Conservation (phyloP, 2,329 filamentous ascomycete species). For the Pseudogymnoascus sp. region DNA sequence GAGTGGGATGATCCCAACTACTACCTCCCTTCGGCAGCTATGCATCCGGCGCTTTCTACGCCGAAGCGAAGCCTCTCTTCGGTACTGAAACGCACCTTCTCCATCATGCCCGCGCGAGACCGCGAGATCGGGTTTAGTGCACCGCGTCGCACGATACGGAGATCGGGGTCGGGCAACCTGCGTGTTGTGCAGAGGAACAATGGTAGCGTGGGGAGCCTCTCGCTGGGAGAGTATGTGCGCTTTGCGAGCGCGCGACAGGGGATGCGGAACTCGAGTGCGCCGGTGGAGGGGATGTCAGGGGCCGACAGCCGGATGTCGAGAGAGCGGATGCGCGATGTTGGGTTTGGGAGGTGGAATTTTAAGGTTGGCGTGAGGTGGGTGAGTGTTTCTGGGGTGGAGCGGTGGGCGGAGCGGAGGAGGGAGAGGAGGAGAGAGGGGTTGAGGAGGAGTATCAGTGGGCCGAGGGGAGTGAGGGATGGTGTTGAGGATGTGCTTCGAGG, state of each 20-base stretch:
- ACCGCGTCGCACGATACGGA: slow-evolving; percentile 47
- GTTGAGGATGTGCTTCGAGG: slow-evolving; percentile 25
- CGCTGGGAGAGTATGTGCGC: slow-evolving; percentile 13
- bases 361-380: slow-evolving; percentile 35
- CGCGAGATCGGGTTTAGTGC: slow-evolving; percentile 16
- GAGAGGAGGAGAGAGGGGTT: slow-evolving; percentile 52
- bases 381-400: slow-evolving; percentile 43
- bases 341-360: slow-evolving; percentile 25
- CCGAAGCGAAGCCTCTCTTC: slow-evolving; percentile 42
- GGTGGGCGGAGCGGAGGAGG: slow-evolving; percentile 49
- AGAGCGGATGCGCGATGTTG: slow-evolving; percentile 20
- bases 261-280: slow-evolving; percentile 3
- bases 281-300: neutral
- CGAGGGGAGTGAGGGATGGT: slow-evolving; percentile 32
- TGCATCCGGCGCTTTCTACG: slow-evolving; percentile 28
- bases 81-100: slow-evolving; percentile 44
- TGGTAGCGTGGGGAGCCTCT: slow-evolving; percentile 19
- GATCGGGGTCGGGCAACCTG: slow-evolving; percentile 52
- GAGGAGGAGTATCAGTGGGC: slow-evolving; percentile 51
- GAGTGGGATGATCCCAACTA: slow-evolving; percentile 11
- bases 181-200: slow-evolving; percentile 50
- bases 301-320: neutral
- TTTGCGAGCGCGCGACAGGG: slow-evolving; percentile 6
- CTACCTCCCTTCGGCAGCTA: neutral
- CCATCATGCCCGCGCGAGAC: slow-evolving; percentile 47